Evolutionary conservation across 1,139 yeast genomes (phyloP).

Genomic region (Blastobotrys elegans): DNA sequence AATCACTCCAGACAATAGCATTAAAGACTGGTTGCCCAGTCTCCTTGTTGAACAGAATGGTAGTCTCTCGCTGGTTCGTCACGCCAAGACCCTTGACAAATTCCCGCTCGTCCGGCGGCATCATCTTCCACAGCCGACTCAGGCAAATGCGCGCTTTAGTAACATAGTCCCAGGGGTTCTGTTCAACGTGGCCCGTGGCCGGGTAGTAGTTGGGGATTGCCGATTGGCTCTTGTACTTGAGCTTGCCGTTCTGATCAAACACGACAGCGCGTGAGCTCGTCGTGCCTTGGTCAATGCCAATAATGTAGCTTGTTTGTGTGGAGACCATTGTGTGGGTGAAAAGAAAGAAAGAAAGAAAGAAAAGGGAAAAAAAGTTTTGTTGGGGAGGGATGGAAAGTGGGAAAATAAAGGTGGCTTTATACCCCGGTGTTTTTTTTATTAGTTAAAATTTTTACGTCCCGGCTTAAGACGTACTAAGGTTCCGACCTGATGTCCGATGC

Average conservation of each 20-base stretch:
- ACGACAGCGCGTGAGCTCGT: constrained; percentile 90
- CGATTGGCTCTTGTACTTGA: constrained; percentile 82
- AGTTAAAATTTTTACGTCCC: too few species aligned
- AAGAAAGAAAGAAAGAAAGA: too few species aligned
- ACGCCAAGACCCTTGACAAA: constrained; percentile 56
- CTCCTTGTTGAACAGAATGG: constrained; percentile 79
- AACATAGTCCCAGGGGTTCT: constrained; percentile 81
- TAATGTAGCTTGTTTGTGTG: constrained; percentile 24
- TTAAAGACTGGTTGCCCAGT: constrained; percentile 81
- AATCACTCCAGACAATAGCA: constrained; percentile 96
- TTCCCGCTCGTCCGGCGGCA: constrained; percentile 26
- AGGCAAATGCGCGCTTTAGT: constrained; percentile 55
- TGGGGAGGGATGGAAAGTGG: too few species aligned
- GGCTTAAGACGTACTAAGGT: too few species aligned
- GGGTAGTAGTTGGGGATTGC: constrained; percentile 49
- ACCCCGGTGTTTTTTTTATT: too few species aligned
- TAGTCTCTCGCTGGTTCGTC: constrained; percentile 95
- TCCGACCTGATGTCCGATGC: too few species aligned
- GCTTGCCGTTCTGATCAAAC: constrained; percentile 67
- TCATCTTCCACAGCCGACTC: constrained; percentile 33
- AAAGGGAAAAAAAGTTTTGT: too few species aligned
- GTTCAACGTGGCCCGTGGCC: constrained; percentile 74
- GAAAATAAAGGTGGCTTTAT: too few species aligned
- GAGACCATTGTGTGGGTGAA: too few species aligned
- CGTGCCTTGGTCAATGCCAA: constrained; percentile 84